Base-by-base conservation (phyloP, 495 filamentous ascomycete genomes). In the Polyplosphaeria fusca region DNA sequence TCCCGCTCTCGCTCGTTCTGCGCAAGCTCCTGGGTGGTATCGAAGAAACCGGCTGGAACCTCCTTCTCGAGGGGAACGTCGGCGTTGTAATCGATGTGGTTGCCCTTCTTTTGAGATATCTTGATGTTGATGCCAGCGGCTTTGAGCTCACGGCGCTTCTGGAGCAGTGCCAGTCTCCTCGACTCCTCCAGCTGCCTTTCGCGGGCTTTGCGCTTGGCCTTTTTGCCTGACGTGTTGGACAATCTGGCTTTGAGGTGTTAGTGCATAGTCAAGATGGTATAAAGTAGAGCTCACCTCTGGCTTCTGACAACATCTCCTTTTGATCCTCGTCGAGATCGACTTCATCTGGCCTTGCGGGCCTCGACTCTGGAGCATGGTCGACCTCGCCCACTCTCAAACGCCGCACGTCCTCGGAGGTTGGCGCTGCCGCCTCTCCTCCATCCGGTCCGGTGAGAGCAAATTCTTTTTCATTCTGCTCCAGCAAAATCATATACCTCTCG, bases 41-140 rank as follows among this genome's bases (percentile, higher is more conserved):
- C 93, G 71, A 90, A 96, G 66, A 98, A 98, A 27, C 93, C 93
- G 48, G 87, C 81, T 4, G 88, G 87, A 0, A 91, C 82, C 35
- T 84, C 86, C 72, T 95, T 95, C 72, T 98, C 93, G 63, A 98
- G 96, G 2, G 94, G 93, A 53, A 97, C 93, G 65, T 97, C 93
- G 52, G 93, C 94, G 68, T 97, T 97, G 76, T 98, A 98, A 69
- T 98, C 93, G 91, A 98, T 97, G 76, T 96, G 85, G 1, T 91
- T 91, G 73, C 87, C 85, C 74, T 96, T 96, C 46, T 86, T 82
- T 23, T 87, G 94, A n/a, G 84, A 82, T 28, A 97, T 83, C 71
- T 96, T 97, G 75, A 97, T 92, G 60, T 98, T 97, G 72, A 98
- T 97, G 28, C 93, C 93, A 11, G 94, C 91, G 73, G 89, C 91